phyloP scores from a whole-genome alignment of 1,284 basidiomycete genomes.

The Cryptococcus hybrid region DNA sequence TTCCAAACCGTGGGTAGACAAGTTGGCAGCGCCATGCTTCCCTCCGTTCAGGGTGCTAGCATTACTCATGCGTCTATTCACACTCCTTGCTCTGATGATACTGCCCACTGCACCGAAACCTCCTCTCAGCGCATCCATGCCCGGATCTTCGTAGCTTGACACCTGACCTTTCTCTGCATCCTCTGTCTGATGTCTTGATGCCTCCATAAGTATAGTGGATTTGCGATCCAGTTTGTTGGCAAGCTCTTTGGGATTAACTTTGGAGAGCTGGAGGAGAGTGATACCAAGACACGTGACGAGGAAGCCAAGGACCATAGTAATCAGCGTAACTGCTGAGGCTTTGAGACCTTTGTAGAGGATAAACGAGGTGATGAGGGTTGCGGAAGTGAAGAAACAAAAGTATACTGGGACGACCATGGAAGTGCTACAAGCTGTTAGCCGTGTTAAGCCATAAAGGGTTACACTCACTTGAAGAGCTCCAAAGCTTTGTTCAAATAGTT shows the following conservation, averaged over 20 bases:
- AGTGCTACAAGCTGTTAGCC: constrained; percentile 34
- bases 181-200: constrained; percentile 65
- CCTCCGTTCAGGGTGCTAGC: constrained; percentile 19
- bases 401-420: constrained; percentile 76
- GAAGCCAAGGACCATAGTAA: constrained; percentile 89
- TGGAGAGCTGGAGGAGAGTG: constrained; percentile 93
- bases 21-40: constrained; percentile 11
- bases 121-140: constrained; percentile 84
- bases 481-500: constrained; percentile 97
- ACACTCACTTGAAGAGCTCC: constrained; percentile 78
- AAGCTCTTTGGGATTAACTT: constrained; percentile 59
- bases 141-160: constrained; percentile 55
- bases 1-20: constrained; percentile 37
- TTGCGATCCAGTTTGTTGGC: constrained; percentile 67
- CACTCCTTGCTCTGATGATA: constrained; percentile 72
- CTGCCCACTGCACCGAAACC: constrained; percentile 84
- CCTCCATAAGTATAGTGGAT: constrained; percentile 79
- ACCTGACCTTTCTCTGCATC: constrained; percentile 50
- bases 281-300: constrained; percentile 67
- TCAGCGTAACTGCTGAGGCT: constrained; percentile 68
- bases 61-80: constrained; percentile 30
- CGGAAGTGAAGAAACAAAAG: constrained; percentile 72
- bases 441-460: constrained; percentile 53
- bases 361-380: constrained; percentile 80
- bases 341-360: constrained; percentile 89